Base-by-base conservation (phyloP, 371 early-diverging fungal species). In the Mucor racemosus region DNA sequence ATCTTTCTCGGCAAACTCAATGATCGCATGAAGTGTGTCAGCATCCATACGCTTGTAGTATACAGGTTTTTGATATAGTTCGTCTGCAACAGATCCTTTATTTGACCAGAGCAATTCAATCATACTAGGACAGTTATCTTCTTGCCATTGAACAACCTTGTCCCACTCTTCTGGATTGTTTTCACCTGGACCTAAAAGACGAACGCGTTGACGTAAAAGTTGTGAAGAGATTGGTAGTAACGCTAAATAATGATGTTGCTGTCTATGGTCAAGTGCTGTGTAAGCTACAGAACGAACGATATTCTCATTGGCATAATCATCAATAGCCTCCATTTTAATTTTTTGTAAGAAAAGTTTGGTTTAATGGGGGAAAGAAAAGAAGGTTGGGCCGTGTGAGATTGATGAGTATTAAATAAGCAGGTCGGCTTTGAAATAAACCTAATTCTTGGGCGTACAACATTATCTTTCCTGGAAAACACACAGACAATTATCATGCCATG, bases 301-400 rank as follows among this genome's bases (percentile, higher is more conserved):
- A 57, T 80, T 79, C 26, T 84, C 81, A 57, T 79, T 81, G n/a
- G 79, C 79, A 50, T 68, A 77, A 54, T 80, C 79, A 65, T 83
- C 83, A 68, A 83, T 84, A 11, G 84, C 84, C 72, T 84, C 81
- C 84, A 84, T 82, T 15, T 11, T 57, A 48, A 50, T 17, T 40
- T 58, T 15, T 44, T 48, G 21, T 21, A 26, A 26, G 26, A 26
- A 26, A 26, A 26, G 26, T 19, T 33, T 1, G n/a, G 9, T 54
- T 15, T 44, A 54, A 40, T 41, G 38, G 21, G 40, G 57, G 50
- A 66, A 67, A 50, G 55, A 34, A 42, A 15, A 64, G 42, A 60
- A 44, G 62, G 54, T 40, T 36, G 33, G 38, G 15, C 13, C 26
- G 40, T 46, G 46, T 48, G 48, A 26, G 26, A 26, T 1, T 26